Conservation (phyloP, 1,139 yeast genomes). For the Groenewaldozyma sp. region DNA sequence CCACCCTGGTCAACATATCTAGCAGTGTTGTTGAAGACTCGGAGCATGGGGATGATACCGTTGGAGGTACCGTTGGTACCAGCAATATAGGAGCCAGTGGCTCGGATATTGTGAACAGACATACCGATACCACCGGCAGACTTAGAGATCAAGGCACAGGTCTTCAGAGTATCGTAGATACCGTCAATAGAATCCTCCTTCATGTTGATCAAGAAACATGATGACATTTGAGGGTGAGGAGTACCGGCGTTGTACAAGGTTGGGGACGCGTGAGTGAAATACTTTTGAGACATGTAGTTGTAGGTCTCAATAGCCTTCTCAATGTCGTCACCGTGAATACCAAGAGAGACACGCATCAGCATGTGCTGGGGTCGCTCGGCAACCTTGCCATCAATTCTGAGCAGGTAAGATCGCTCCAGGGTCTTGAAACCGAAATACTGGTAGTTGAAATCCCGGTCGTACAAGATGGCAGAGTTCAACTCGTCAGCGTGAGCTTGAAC, state of each 20-base stretch:
- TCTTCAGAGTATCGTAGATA: slow-evolving; percentile 75
- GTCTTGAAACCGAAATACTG: slow-evolving; percentile 86
- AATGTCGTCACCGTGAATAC: slow-evolving; percentile 73
- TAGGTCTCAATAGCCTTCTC: slow-evolving; percentile 69
- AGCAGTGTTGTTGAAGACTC: slow-evolving; percentile 86
- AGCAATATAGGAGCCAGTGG: slow-evolving; percentile 79
- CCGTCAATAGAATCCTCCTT: slow-evolving; percentile 88
- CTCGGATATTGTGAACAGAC: slow-evolving; percentile 73
- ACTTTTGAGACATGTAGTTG: slow-evolving; percentile 73
- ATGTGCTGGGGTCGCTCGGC: slow-evolving; percentile 90
- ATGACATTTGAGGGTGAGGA: slow-evolving; percentile 77
- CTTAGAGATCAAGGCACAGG: slow-evolving; percentile 79
- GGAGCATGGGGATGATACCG: slow-evolving; percentile 82
- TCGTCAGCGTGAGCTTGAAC: slow-evolving; percentile 59
- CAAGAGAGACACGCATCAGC: slow-evolving; percentile 83
- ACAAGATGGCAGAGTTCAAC: slow-evolving; percentile 70
- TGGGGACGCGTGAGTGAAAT: slow-evolving; percentile 84
- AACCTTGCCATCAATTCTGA: slow-evolving; percentile 59
- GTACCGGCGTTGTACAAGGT: slow-evolving; percentile 88
- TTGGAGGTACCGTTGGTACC: slow-evolving; percentile 86
- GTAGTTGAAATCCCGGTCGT: slow-evolving; percentile 75
- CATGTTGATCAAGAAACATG: slow-evolving; percentile 84
- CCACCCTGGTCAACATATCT: slow-evolving; percentile 94
- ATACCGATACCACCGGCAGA: slow-evolving; percentile 90
- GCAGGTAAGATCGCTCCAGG: slow-evolving; percentile 70